These are phyloP conservation scores for Microdochium nivale DNA, from an alignment of 2,329 filamentous ascomycete species.

Conservation along the genomic window DNA sequence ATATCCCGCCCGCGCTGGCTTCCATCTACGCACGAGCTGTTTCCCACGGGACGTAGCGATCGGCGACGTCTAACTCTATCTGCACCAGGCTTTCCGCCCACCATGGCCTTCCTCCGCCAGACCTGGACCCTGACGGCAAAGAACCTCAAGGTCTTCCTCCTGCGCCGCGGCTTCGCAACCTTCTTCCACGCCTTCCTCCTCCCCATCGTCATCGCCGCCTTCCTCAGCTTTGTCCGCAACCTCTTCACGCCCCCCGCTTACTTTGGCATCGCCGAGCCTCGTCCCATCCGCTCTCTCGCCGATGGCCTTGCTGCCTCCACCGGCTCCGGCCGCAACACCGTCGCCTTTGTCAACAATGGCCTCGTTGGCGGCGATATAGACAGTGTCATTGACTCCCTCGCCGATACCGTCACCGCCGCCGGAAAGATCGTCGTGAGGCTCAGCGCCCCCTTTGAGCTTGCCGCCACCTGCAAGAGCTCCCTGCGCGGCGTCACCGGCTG, in stretches of 20 bases:
- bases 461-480: conserved; percentile 53
- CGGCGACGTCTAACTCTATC: too few relatives aligned
- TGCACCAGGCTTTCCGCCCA: background rate
- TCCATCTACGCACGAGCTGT: too few relatives aligned
- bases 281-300: conserved; percentile 53
- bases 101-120: conserved; percentile 47
- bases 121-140: conserved; percentile 53
- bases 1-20: too few relatives aligned
- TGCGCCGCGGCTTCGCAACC: conserved; percentile 43
- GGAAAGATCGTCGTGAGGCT: conserved; percentile 49
- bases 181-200: conserved; percentile 49
- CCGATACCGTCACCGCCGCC: conserved; percentile 43
- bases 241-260: conserved; percentile 71
- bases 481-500: conserved; percentile 61
- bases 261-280: conserved; percentile 61
- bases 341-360: conserved; percentile 75
- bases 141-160: conserved; percentile 49
- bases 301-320: conserved; percentile 52
- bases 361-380: conserved; percentile 62
- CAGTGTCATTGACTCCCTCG: conserved; percentile 56
- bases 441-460: conserved; percentile 46
- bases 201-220: conserved; percentile 47
- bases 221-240: conserved; percentile 67
- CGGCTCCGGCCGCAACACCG: conserved; percentile 50
- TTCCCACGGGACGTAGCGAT: too few relatives aligned